Evolutionary conservation across 305 asterid genomes (phyloP).

Genomic region (Salvia sclarea): DNA sequence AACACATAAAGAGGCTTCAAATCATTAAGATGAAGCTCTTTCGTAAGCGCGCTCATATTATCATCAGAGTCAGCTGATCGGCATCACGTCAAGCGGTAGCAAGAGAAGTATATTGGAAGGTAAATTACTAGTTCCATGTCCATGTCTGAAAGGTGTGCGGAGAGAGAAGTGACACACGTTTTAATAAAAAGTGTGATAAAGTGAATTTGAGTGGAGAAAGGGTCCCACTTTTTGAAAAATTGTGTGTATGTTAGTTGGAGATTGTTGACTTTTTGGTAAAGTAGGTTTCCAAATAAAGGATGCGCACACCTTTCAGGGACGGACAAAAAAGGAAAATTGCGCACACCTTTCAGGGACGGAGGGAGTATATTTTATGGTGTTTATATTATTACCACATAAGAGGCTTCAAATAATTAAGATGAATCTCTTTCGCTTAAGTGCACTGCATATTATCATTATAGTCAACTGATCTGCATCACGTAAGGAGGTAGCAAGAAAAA

Average conservation of each 20-base stretch:
- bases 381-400: not conserved
- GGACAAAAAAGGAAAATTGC: too few relatives aligned
- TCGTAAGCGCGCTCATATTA: not conserved
- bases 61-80: slow-evolving; percentile 7
- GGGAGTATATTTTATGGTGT: not conserved
- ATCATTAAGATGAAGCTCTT: slow-evolving; percentile 5
- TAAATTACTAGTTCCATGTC: too few relatives aligned
- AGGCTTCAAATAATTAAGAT: slow-evolving; percentile 6
- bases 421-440: slow-evolving; percentile 15
- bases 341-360: too few relatives aligned
- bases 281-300: too few relatives aligned
- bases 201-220: too few relatives aligned
- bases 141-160: too few relatives aligned
- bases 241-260: too few relatives aligned
- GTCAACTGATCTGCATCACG: slow-evolving; percentile 3
- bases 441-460: not conserved
- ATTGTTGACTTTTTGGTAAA: too few relatives aligned
- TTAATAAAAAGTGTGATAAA: too few relatives aligned
- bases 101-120: not conserved
- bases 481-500: not conserved
- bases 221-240: too few relatives aligned
- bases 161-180: too few relatives aligned
- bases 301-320: too few relatives aligned
- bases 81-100: not conserved
- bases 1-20: slow-evolving; percentile 8